Percentiles rank a stretch among this genome's conserved stretches.
Evolutionary conservation across 2,329 filamentous ascomycete genomes (phyloP).

Genomic region (Hyphodiscus sp.): DNA sequence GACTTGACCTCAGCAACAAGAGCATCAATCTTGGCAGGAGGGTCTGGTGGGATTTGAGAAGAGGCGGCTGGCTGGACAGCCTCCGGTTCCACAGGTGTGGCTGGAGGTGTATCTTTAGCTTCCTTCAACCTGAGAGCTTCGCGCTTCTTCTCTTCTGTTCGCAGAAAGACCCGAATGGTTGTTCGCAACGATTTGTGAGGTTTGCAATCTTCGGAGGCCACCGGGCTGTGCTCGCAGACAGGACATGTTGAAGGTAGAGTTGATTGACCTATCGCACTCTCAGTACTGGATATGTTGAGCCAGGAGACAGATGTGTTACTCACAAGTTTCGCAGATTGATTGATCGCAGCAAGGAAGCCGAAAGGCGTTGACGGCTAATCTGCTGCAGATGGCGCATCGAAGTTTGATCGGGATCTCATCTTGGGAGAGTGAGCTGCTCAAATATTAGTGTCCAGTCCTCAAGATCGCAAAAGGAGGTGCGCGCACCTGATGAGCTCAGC

Average conservation of each 20-base stretch:
- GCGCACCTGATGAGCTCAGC: constrained; percentile 30
- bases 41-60: constrained; percentile 17
- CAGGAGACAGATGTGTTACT: constrained; percentile 8
- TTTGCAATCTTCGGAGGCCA: constrained; percentile 80
- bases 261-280: constrained; percentile 55
- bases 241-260: constrained; percentile 76
- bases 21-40: constrained; percentile 14
- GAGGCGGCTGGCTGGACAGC: constrained; percentile 15
- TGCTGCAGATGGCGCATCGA: constrained; percentile 88
- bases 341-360: constrained; percentile 93
- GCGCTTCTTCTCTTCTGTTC: constrained; percentile 85
- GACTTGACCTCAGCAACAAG: constrained; percentile 8
- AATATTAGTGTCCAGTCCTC: constrained; percentile 6
- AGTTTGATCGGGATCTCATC: constrained; percentile 95
- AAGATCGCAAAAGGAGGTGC: not conserved
- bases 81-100: constrained; percentile 22
- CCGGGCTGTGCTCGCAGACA: constrained; percentile 85
- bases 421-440: constrained; percentile 27
- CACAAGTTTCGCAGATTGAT: constrained; percentile 86
- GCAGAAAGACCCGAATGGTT: constrained; percentile 85
- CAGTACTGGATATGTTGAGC: constrained; percentile 1
- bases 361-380: constrained; percentile 83
- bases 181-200: constrained; percentile 86
- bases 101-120: constrained; percentile 32
- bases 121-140: constrained; percentile 51